Percentiles rank a stretch among this genome's conserved stretches.
phyloP scores from a whole-genome alignment of 75 land plant species.

The Pinus taeda region DNA sequence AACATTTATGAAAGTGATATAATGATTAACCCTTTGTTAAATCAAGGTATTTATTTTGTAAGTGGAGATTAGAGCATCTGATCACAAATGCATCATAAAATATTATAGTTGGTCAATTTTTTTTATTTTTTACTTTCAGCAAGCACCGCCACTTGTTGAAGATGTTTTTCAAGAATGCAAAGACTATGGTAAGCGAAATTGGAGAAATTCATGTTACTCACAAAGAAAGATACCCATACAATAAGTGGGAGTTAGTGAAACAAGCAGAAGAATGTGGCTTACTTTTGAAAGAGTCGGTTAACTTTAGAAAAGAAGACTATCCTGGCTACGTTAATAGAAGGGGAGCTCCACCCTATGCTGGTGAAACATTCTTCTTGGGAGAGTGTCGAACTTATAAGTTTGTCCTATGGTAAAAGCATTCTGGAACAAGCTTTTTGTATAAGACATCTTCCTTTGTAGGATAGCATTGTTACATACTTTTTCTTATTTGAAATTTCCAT shows the following conservation, averaged over 20 bases:
- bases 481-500: too few species aligned
- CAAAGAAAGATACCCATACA: conserved; percentile 30
- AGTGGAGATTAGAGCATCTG: not conserved
- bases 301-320: conserved; percentile 19
- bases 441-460: too few species aligned
- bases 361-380: too few species aligned
- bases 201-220: conserved; percentile 41
- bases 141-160: conserved; percentile 28
- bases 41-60: not conserved
- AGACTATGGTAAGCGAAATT: conserved; percentile 12
- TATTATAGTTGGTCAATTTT: not conserved
- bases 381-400: too few species aligned
- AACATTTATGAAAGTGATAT: not conserved
- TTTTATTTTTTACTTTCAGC: conserved; percentile 7
- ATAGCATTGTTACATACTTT: too few species aligned
- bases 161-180: conserved; percentile 36
- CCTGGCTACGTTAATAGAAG: conserved; percentile 44
- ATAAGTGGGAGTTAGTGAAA: conserved; percentile 34
- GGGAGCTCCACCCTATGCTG: too few species aligned
- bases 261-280: conserved; percentile 33
- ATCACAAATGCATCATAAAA: not conserved
- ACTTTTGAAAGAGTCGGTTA: conserved; percentile 13
- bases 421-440: too few species aligned
- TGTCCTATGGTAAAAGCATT: too few species aligned
- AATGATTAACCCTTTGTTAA: not conserved